These are phyloP conservation scores for Annulohypoxylon nitens DNA, from an alignment of 495 filamentous ascomycete genomes.

Conservation along the genomic window DNA sequence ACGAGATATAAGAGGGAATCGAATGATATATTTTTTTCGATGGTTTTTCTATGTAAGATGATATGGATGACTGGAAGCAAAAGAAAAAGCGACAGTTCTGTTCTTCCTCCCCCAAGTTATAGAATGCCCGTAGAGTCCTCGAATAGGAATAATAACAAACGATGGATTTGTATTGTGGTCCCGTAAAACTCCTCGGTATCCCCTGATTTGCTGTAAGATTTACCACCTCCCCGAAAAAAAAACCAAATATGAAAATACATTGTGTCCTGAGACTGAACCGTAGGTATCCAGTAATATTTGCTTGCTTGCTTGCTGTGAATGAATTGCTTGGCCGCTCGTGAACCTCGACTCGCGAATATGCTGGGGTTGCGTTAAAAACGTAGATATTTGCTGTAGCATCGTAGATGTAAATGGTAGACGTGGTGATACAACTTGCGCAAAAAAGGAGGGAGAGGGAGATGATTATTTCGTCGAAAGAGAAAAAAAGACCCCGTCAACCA, in stretches of 20 bases:
- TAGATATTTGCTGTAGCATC: constrained; percentile 1
- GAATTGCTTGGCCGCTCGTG: constrained; percentile 18
- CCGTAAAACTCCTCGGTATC: background rate
- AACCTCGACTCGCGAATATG: constrained; percentile 25
- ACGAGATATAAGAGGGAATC: constrained; percentile 15
- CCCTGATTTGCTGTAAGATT: background rate
- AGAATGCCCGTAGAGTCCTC: constrained; percentile 32
- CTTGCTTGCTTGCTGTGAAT: background rate
- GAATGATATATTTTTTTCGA: constrained; percentile 15
- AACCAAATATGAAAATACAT: constrained; percentile 20
- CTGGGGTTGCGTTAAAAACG: constrained; percentile 21
- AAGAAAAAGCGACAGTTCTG: constrained; percentile 41
- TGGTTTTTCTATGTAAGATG: constrained; percentile 12
- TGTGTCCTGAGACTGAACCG: constrained; percentile 43
- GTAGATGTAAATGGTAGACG: constrained; percentile 15
- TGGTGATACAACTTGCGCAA: constrained; percentile 44
- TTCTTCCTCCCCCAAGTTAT: constrained; percentile 15
- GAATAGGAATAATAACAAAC: constrained; percentile 18
- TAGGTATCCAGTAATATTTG: constrained; percentile 33
- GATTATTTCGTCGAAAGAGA: constrained; percentile 8
- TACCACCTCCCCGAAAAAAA: background rate
- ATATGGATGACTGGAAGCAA: background rate
- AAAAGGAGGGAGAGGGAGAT: constrained; percentile 7
- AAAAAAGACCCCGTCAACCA: constrained; percentile 24
- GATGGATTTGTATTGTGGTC: constrained; percentile 17